Evolutionary conservation across 2,329 filamentous ascomycete genomes (phyloP), one percentile per base, ranked within the genome.

Genomic region (Thermothelomyces thermophilus): DNA sequence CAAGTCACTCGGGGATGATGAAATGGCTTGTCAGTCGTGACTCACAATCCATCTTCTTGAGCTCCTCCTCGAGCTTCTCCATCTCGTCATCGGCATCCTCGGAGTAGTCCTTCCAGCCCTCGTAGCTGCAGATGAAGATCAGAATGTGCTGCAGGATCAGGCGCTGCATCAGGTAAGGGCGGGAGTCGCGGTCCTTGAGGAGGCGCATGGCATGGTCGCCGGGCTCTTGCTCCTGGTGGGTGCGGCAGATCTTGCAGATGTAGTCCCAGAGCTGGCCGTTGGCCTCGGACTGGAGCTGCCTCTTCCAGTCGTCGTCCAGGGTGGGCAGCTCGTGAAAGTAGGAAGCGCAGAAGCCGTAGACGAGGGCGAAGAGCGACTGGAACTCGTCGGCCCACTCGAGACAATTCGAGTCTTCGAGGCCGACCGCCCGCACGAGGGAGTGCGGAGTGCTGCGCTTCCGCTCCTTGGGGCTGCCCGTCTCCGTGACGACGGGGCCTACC

Each of bases 91-190:
- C 61, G 5, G 58, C 26, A 0, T 57, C 47, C 0, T 59, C 36
- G 16, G 61, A 62, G 46, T 64, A 67, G 0, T 58, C 60, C 35
- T 64, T 56, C 62, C 67, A 73, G 0, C 64, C 61, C 19, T 65
- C 58, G 3, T 63, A 36, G 11, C 50, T 56, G 52, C 70, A 62
- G 34, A 72, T 61, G 14, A 66, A 56, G 22, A 64, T 56, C 16
- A 66, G 55, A 4, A 70, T 59, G 47, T 68, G 71, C 20, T 67
- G 62, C 16, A 68, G 50, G 1, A 68, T 48, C 36, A 73, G 62
- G 35, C 70, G 64, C 49, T 67, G 62, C n/a, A 71, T 55, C 33
- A 72, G 67, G 55, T 63, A 68, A 2, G 55, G 52, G 14, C 69
- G 63, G 2, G 61, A 57, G 3, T 53, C 53, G 4, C 51, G 49